These are phyloP conservation scores for Trichophyton schoenleinii DNA, from an alignment of 2,329 filamentous ascomycete genomes.

Conservation along the genomic window DNA sequence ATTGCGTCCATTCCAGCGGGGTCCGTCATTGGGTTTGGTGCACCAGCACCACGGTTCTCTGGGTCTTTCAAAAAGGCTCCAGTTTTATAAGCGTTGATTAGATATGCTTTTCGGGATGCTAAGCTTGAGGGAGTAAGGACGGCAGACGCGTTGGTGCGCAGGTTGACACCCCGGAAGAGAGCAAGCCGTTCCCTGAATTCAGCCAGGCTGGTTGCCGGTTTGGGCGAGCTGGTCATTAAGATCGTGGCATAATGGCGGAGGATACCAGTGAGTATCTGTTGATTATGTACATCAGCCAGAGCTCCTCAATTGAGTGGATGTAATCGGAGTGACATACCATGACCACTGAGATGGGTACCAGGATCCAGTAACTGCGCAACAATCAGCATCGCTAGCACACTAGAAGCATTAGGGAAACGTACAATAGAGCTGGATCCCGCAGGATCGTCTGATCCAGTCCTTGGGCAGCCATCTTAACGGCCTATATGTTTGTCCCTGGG, in stretches of 20 bases:
- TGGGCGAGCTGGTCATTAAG: constrained; percentile 74
- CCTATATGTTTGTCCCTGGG: background rate
- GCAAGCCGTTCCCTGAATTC: constrained; percentile 66
- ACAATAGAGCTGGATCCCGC: constrained; percentile 97
- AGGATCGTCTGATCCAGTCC: constrained; percentile 87
- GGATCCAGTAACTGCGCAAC: constrained; percentile 79
- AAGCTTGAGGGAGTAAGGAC: constrained; percentile 70
- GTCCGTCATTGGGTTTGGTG: constrained; percentile 88
- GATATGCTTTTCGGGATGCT: constrained; percentile 62
- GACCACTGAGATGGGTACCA: constrained; percentile 91
- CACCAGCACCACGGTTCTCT: constrained; percentile 70
- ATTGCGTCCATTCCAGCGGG: constrained; percentile 97
- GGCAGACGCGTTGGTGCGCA: constrained; percentile 71
- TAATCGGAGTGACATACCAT: constrained; percentile 49
- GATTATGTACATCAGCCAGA: background rate
- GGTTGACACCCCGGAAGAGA: constrained; percentile 69
- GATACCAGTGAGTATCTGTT: constrained; percentile 75
- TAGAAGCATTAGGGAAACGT: constrained; percentile 28
- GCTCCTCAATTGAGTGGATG: background rate
- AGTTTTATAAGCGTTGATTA: constrained; percentile 69
- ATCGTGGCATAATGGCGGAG: constrained; percentile 92
- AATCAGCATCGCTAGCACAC: background rate
- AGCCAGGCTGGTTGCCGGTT: constrained; percentile 53
- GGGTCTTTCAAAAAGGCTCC: constrained; percentile 85
- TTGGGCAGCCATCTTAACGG: constrained; percentile 57